Evolutionary conservation across 345 rosid species (phyloP).

Genomic region (Eucalyptus cloeziana): DNA sequence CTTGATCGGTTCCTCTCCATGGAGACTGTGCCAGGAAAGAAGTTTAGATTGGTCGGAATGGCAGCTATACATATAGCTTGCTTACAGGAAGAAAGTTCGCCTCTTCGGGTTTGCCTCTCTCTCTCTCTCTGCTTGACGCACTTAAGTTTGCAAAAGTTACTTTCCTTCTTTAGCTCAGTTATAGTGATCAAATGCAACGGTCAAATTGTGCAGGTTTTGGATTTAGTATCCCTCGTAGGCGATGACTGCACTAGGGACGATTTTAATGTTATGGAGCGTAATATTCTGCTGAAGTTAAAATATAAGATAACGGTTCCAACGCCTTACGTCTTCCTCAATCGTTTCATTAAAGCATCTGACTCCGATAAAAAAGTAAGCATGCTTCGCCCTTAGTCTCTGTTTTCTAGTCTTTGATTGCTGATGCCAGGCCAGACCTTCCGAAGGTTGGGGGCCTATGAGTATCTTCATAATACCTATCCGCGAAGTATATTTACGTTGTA

Average conservation of each 20-base stretch:
- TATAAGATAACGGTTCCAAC: not conserved
- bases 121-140: not conserved
- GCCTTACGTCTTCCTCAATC: not conserved
- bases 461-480: not conserved
- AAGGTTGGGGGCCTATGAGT: not conserved
- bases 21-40: not conserved
- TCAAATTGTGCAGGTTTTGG: not conserved
- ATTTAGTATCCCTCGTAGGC: fast-evolving
- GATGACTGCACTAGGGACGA: not conserved
- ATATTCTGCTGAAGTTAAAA: not conserved
- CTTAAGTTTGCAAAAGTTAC: not conserved
- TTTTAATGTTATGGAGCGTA: not conserved
- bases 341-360: not conserved
- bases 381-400: fast-evolving
- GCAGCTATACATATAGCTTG: not conserved
- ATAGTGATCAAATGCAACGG: not conserved
- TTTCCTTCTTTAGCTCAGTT: not conserved
- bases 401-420: not conserved
- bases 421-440: not conserved
- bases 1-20: not conserved
- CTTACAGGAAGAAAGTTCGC: not conserved
- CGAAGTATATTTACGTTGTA: fast-evolving
- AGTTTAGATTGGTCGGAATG: not conserved
- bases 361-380: not conserved
- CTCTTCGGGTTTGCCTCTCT: not conserved